Conservation (phyloP, 1,284 basidiomycete species). For the Filobasidium uniguttulatum region DNA sequence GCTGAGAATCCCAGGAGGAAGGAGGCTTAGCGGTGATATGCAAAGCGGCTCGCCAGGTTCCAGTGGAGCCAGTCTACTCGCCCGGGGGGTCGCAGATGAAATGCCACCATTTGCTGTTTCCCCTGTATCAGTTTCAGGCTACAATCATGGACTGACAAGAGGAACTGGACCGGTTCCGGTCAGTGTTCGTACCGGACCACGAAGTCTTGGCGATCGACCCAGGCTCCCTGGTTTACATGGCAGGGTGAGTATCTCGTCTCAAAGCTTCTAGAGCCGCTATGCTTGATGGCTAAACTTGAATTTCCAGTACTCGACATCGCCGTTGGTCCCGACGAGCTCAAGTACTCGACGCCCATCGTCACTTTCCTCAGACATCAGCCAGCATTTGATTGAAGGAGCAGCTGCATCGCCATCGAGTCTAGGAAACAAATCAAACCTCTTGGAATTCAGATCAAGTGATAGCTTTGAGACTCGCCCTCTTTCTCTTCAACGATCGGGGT, state of each 20-base stretch:
- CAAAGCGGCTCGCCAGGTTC: conserved; percentile 27
- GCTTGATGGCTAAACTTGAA: background rate
- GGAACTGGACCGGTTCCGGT: background rate
- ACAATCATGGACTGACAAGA: background rate
- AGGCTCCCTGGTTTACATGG: conserved; percentile 2
- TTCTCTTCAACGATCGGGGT: conserved; percentile 27
- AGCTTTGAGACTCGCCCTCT: conserved; percentile 13
- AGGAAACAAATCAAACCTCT: background rate
- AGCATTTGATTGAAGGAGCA: background rate
- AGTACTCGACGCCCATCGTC: conserved; percentile 1
- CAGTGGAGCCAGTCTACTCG: no score
- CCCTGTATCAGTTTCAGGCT: background rate
- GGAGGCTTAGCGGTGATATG: conserved; percentile 18
- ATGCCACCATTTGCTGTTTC: conserved; percentile 29
- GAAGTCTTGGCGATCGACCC: background rate
- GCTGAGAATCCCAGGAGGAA: background rate
- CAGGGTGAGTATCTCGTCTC: conserved; percentile 3
- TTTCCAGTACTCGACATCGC: conserved; percentile 1
- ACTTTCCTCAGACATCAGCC: background rate
- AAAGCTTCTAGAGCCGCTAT: background rate
- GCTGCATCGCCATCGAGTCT: conserved; percentile 1
- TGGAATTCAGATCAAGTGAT: background rate
- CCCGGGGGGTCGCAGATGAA: no score
- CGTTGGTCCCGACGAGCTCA: conserved; percentile 1
- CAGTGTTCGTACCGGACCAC: background rate